phyloP scores from a whole-genome alignment of 345 rosid species.

The Excoecaria cochinchinensis region DNA sequence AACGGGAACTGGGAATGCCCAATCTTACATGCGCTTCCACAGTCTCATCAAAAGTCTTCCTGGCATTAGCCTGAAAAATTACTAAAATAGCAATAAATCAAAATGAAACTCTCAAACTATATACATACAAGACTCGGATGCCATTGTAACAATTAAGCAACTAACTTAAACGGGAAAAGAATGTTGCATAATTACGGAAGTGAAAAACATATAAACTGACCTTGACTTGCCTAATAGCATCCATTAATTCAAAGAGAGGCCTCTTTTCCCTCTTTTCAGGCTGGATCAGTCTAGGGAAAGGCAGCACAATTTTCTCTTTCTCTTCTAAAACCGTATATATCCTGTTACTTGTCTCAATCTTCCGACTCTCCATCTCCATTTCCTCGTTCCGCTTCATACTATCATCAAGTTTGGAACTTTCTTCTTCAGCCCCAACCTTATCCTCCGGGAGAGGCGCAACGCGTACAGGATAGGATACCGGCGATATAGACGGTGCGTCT shows the following conservation, averaged over 20 bases:
- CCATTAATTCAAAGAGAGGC: slow-evolving; percentile 67
- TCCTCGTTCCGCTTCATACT: slow-evolving; percentile 10
- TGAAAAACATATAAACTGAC: slow-evolving; percentile 34
- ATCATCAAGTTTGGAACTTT: neutral
- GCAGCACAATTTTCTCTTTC: slow-evolving; percentile 47
- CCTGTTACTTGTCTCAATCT: slow-evolving; percentile 40
- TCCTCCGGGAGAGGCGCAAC: slow-evolving; percentile 91
- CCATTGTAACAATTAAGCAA: too few species aligned
- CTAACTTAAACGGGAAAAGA: too few species aligned
- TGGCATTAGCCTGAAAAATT: slow-evolving; percentile 63
- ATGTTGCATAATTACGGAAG: neutral
- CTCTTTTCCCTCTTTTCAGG: slow-evolving; percentile 60
- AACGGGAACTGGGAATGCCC: slow-evolving; percentile 70
- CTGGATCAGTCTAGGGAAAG: slow-evolving; percentile 64
- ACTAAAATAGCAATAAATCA: slow-evolving; percentile 2
- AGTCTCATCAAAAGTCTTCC: slow-evolving; percentile 75
- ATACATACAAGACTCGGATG: too few species aligned
- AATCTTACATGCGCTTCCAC: slow-evolving; percentile 85
- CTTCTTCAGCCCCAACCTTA: slow-evolving; percentile 24
- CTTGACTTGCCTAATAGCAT: slow-evolving; percentile 85
- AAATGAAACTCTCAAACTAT: neutral
- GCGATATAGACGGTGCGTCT: slow-evolving; percentile 50
- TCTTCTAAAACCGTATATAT: slow-evolving; percentile 32
- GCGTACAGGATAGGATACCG: slow-evolving; percentile 68
- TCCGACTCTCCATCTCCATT: slow-evolving; percentile 39